Conservation (phyloP, 2,329 filamentous ascomycete species). For the Epichloe hybrida region DNA sequence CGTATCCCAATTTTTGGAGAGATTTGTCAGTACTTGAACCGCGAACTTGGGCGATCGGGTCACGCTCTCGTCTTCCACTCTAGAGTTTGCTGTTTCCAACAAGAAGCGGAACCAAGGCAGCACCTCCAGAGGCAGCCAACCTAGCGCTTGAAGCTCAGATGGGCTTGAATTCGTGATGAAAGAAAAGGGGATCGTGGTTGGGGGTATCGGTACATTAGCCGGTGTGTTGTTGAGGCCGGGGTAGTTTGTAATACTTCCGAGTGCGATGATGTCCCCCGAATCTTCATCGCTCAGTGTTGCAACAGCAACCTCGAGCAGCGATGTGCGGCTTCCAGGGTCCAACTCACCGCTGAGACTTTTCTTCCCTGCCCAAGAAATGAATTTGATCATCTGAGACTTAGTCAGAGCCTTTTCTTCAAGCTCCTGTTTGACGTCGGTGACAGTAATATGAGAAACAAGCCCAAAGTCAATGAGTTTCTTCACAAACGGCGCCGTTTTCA, state of each 20-base stretch:
- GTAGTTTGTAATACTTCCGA: constrained; percentile 63
- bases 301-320: constrained; percentile 69
- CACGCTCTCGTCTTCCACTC: constrained; percentile 52
- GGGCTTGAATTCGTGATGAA: constrained; percentile 59
- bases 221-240: constrained; percentile 68
- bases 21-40: constrained; percentile 57
- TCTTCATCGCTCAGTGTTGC: constrained; percentile 50
- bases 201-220: constrained; percentile 63
- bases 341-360: constrained; percentile 62
- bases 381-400: constrained; percentile 64
- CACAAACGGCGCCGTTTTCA: constrained; percentile 64
- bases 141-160: constrained; percentile 62
- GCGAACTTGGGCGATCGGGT: constrained; percentile 62
- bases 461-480: constrained; percentile 71
- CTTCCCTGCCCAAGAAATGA: constrained; percentile 70
- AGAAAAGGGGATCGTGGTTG: constrained; percentile 70
- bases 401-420: constrained; percentile 70
- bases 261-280: constrained; percentile 62
- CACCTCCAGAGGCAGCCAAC: constrained; percentile 76
- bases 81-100: constrained; percentile 50
- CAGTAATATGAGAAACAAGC: constrained; percentile 74
- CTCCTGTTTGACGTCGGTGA: constrained; percentile 72
- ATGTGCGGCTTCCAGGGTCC: constrained; percentile 51
- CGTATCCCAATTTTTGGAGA: constrained; percentile 88
- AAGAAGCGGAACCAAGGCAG: constrained; percentile 77